Conservation (phyloP, 805 yeast species). For the Clavispora santaluciae region DNA sequence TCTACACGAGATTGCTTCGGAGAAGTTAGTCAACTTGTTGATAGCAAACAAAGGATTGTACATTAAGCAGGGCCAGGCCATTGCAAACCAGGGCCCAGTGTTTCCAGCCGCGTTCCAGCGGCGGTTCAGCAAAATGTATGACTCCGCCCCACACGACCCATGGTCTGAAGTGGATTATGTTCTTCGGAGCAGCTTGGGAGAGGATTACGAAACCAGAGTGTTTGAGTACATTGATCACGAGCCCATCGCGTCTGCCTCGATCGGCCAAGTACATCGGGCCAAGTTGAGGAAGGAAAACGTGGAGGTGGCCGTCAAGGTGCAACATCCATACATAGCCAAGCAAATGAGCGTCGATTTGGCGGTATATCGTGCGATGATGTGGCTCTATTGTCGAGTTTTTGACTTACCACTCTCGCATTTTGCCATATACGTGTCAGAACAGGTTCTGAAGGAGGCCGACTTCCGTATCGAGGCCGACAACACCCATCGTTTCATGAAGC, state of each 20-base stretch:
- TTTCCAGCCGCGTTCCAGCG: conserved; percentile 63
- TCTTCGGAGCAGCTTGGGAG: conserved; percentile 39
- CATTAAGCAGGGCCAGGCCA: conserved; percentile 73
- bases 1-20: conserved; percentile 58
- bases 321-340: conserved; percentile 55
- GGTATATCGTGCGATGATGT: conserved; percentile 50
- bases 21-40: conserved; percentile 24
- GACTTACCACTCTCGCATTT: conserved; percentile 58
- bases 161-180: conserved; percentile 44
- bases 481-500: conserved; percentile 34
- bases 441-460: conserved; percentile 57
- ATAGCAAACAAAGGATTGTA: conserved; percentile 45
- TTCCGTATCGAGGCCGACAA: conserved; percentile 55
- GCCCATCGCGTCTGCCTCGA: conserved; percentile 72
- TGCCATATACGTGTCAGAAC: conserved; percentile 53
- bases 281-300: conserved; percentile 38
- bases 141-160: conserved; percentile 58
- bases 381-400: conserved; percentile 52
- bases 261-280: conserved; percentile 67
- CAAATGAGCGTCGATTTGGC: conserved; percentile 60
- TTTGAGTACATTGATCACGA: conserved; percentile 46
- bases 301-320: conserved; percentile 61
- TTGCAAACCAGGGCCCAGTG: conserved; percentile 68
- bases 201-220: conserved; percentile 29
- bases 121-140: conserved; percentile 55